Percentiles rank a stretch among this genome's conserved stretches.
These are phyloP conservation scores for Nothophytophthora sp. DNA, from an alignment of 352 stramenopile species.

Conservation along the genomic window DNA sequence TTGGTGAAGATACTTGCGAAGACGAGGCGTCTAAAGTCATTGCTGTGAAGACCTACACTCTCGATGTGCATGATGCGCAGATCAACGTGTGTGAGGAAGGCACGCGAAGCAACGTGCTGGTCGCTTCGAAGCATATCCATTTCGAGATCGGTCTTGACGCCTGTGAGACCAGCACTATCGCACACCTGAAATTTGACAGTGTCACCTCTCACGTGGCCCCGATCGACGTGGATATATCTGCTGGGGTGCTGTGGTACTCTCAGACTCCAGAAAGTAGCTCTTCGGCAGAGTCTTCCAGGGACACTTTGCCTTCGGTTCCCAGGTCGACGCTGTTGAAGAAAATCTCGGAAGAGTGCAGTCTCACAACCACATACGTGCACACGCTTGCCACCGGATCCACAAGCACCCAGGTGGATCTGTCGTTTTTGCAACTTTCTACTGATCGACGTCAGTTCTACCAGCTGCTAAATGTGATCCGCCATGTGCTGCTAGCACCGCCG, in stretches of 20 bases:
- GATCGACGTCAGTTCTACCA: conserved; percentile 87
- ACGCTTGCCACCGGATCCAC: conserved; percentile 40
- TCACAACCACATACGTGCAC: conserved; percentile 62
- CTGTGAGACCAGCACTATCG: conserved; percentile 43
- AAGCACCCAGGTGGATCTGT: conserved; percentile 61
- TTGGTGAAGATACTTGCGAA: conserved; percentile 13
- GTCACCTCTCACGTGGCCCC: conserved; percentile 75
- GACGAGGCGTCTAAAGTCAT: conserved; percentile 33
- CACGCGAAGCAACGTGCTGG: conserved; percentile 63
- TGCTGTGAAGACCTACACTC: conserved; percentile 68
- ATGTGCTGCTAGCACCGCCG: conserved; percentile 75
- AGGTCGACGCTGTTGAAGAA: conserved; percentile 58
- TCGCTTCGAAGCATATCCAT: conserved; percentile 79
- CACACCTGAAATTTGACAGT: conserved; percentile 60
- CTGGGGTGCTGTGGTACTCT: conserved; percentile 76
- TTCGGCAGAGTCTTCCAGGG: no score
- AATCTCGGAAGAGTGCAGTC: conserved; percentile 79
- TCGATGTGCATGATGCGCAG: conserved; percentile 76
- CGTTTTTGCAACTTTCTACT: conserved; percentile 67
- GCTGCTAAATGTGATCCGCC: conserved; percentile 70
- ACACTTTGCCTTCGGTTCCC: conserved; percentile 5
- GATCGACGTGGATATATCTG: conserved; percentile 73
- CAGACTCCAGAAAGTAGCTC: no score
- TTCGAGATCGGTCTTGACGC: conserved; percentile 68
- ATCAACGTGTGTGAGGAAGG: conserved; percentile 79